These are phyloP conservation scores for Xylaria venustula DNA, from an alignment of 495 filamentous ascomycete species.

Conservation along the genomic window DNA sequence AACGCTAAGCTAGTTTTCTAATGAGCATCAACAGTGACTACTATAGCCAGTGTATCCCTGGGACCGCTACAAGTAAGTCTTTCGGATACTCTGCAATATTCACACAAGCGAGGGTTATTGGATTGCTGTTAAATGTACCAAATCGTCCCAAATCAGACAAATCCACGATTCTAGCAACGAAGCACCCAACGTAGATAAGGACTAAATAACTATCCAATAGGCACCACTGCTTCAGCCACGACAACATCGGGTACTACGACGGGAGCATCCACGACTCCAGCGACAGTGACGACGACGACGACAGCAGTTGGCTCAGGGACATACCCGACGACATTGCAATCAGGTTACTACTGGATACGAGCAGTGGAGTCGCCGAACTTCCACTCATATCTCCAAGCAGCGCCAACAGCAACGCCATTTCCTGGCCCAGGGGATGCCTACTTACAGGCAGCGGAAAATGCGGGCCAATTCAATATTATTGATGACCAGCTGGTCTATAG, in stretches of 20 bases:
- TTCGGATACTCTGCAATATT: too few species aligned
- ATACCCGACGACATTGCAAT: conserved; percentile 38
- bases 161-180: too few species aligned
- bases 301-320: background rate
- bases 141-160: too few species aligned
- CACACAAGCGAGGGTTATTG: too few species aligned
- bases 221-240: background rate
- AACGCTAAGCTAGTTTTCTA: background rate
- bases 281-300: background rate
- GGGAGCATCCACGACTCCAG: background rate
- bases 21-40: conserved; percentile 1
- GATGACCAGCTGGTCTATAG: conserved; percentile 58
- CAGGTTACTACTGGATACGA: conserved; percentile 60
- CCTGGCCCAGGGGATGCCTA: conserved; percentile 11
- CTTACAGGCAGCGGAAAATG: conserved; percentile 36
- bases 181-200: too few species aligned
- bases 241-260: background rate
- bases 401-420: conserved; percentile 6
- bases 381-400: conserved; percentile 57
- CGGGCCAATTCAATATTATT: conserved; percentile 60
- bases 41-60: conserved; percentile 14
- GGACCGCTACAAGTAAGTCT: conserved; percentile 10
- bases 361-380: conserved; percentile 59
- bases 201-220: background rate
- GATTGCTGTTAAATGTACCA: too few species aligned